Evolutionary conservation across 2,329 filamentous ascomycete genomes (phyloP).

Genomic region (Pyricularia sp.): DNA sequence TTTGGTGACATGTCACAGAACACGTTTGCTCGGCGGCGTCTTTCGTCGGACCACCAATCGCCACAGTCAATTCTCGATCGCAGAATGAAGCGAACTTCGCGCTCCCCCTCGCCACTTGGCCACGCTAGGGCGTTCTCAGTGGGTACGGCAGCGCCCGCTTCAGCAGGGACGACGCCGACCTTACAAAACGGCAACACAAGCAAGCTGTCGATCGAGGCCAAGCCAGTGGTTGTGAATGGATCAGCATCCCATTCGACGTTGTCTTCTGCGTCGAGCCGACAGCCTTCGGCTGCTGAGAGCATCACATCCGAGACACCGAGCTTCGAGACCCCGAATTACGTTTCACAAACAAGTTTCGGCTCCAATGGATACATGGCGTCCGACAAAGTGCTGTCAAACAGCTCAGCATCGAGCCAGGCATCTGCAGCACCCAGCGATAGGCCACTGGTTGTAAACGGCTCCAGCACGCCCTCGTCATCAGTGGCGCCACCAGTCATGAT

Average conservation of each 20-base stretch:
- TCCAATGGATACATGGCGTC: slow-evolving; percentile 11
- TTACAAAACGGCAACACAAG: slow-evolving; percentile 19
- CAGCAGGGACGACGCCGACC: slow-evolving; percentile 27
- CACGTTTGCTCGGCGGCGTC: slow-evolving; percentile 30
- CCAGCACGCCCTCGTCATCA: slow-evolving; percentile 14
- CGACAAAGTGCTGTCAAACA: slow-evolving; percentile 1
- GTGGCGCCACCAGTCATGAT: background rate
- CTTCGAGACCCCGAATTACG: slow-evolving; percentile 28
- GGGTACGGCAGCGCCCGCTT: slow-evolving; percentile 28
- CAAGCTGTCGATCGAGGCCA: slow-evolving; percentile 20
- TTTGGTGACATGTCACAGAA: slow-evolving; percentile 37
- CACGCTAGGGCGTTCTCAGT: slow-evolving; percentile 35
- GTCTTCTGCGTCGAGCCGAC: slow-evolving; percentile 17
- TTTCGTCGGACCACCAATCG: slow-evolving; percentile 45
- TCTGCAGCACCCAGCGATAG: slow-evolving; percentile 21
- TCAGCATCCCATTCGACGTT: slow-evolving; percentile 22
- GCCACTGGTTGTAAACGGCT: slow-evolving; percentile 45
- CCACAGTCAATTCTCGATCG: slow-evolving; percentile 44
- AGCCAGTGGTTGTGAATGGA: slow-evolving; percentile 32
- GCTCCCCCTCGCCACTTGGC: slow-evolving; percentile 47
- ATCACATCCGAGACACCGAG: slow-evolving; percentile 16
- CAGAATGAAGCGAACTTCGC: slow-evolving; percentile 41
- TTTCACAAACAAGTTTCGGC: slow-evolving; percentile 22
- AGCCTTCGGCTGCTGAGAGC: slow-evolving; percentile 18
- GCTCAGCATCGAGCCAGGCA: background rate